These are phyloP conservation scores for Agastache rugosa DNA, from an alignment of 257 asterid species.

Conservation along the genomic window DNA sequence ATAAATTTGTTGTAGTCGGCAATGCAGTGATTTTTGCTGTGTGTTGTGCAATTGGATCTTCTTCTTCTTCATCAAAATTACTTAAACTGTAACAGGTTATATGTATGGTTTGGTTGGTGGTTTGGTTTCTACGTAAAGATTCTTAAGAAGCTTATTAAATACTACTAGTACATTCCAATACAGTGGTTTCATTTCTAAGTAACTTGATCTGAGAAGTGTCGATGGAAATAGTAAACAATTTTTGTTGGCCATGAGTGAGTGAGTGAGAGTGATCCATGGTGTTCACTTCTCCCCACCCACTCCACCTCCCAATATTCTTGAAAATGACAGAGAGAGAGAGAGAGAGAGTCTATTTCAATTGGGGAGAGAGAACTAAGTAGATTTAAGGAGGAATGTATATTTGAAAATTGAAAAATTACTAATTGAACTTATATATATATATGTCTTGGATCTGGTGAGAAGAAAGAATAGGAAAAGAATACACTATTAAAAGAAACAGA, in stretches of 20 bases:
- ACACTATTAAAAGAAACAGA: neutral
- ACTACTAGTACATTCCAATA: too few species aligned
- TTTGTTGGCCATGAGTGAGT: too few species aligned
- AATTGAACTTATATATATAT: too few species aligned
- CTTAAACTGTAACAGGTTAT: neutral
- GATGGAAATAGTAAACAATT: too few species aligned
- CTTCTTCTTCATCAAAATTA: neutral
- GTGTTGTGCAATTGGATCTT: slow-evolving; percentile 13
- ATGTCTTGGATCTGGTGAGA: neutral
- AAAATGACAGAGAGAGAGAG: neutral
- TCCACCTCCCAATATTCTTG: slow-evolving; percentile 1
- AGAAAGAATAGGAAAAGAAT: neutral
- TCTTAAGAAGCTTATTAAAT: neutral
- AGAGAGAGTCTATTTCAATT: too few species aligned
- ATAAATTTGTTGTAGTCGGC: slow-evolving; percentile 13
- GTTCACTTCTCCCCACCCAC: neutral
- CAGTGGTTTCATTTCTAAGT: too few species aligned
- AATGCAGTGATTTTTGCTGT: slow-evolving; percentile 25
- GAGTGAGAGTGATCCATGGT: too few species aligned
- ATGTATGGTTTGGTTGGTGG: neutral
- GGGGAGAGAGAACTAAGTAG: too few species aligned
- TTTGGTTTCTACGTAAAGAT: slow-evolving; percentile 28
- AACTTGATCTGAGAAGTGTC: too few species aligned
- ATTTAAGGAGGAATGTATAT: too few species aligned
- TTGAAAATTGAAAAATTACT: too few species aligned